Evolutionary conservation across 225 moss, liverwort and hornwort genomes (phyloP), one percentile per base, ranked within the genome.

Genomic region (Polytrichum formosum): DNA sequence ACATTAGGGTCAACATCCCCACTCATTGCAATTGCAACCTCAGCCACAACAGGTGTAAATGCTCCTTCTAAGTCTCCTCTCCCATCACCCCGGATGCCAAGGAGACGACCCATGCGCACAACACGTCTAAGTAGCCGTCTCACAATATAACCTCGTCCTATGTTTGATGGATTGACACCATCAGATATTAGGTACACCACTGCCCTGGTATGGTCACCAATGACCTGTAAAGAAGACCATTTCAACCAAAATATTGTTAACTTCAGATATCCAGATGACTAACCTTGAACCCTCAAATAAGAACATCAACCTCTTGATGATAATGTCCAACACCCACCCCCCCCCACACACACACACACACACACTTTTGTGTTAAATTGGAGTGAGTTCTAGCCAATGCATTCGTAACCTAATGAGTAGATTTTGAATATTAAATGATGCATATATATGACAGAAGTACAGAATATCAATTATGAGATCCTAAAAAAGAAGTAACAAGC

Each of bases 121-220:
- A 93, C 87, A 59, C 93, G 84, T 80, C 96, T 82, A 30, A 96
- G 87, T 4, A 96, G 86, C 18, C 96, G 86, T 63, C 96, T 82
- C 26, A 91, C 91, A 9, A 93, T 80, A 60, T 96, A 96, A 23
- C 96, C 96, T 30, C 91, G 75, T 18, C 91, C 90, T 56, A 91
- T 77, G 65, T 96, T 96, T 5, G 90, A 90, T 9, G 96, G 96
- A 67, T 85, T 84, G 19, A 96, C 93, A 30, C 96, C 93, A 82
- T 96, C 96, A 61, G 96, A 96, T 64, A 93, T 91, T 21, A 96
- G 89, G 63, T 96, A 93, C 13, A 90, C 91, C 2, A 93, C 91
- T 73, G 96, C 96, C 73, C 96, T 87, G 6, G 93, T 90, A 76
- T 96, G 96, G 68, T 96, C 96, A 62, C 96, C 95, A 76, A 96